phyloP scores from a whole-genome alignment of 108 stramenopile genomes.

The Nannochloropsis salina region DNA sequence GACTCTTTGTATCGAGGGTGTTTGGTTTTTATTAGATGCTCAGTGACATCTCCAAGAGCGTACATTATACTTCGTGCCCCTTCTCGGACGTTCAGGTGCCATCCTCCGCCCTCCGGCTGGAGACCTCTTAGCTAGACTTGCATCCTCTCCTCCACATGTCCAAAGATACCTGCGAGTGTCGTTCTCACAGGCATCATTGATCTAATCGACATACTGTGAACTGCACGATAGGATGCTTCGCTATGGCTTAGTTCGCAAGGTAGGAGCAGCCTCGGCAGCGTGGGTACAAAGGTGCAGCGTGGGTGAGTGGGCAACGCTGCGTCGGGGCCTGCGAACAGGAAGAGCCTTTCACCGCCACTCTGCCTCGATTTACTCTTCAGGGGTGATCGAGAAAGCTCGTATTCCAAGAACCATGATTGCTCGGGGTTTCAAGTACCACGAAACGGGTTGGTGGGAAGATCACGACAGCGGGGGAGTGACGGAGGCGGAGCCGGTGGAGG shows the following conservation, averaged over 20 bases:
- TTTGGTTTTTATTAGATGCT: too few species aligned
- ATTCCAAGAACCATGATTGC: background rate
- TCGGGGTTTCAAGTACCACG: conserved; percentile 16
- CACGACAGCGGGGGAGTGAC: background rate
- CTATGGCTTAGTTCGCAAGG: background rate
- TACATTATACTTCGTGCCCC: too few species aligned
- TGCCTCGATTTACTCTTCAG: background rate
- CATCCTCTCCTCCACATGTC: too few species aligned
- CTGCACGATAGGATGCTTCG: background rate
- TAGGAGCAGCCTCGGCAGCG: background rate
- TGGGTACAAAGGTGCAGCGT: background rate
- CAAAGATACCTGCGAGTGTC: too few species aligned
- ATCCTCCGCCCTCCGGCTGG: too few species aligned
- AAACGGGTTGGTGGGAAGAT: conserved; percentile 17
- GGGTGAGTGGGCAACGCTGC: background rate
- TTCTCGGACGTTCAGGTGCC: too few species aligned
- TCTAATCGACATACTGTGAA: too few species aligned
- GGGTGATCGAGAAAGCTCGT: background rate
- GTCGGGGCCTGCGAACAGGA: background rate
- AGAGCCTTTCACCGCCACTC: background rate
- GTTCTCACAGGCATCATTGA: too few species aligned
- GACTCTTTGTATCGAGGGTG: too few species aligned
- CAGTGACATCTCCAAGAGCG: too few species aligned
- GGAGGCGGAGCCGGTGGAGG: conserved; percentile 3
- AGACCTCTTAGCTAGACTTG: too few species aligned